Evolutionary conservation across 2,329 filamentous ascomycete genomes (phyloP).

Genomic region (Daldinia sp.): DNA sequence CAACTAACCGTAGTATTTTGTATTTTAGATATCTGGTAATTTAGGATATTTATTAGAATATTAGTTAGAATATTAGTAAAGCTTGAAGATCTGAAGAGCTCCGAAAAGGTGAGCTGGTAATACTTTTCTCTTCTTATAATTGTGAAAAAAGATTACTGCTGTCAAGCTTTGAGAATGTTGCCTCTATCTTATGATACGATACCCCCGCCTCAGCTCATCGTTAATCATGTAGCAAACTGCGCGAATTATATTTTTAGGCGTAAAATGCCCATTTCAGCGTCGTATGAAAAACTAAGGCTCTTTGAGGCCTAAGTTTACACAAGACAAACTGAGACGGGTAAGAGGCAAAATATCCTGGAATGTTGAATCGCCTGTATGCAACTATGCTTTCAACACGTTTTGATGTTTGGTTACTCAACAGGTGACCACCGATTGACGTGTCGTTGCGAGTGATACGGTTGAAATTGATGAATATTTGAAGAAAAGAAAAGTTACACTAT

Average conservation of each 20-base stretch:
- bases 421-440: conserved; percentile 33
- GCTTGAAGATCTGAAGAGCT: neutral
- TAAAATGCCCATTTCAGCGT: neutral
- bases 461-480: conserved; percentile 1
- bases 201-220: neutral
- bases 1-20: too few relatives aligned
- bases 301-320: neutral
- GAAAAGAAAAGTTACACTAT: neutral
- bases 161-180: conserved; percentile 1
- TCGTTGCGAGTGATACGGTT: conserved; percentile 36
- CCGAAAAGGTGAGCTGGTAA: neutral
- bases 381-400: neutral
- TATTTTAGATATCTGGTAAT: too few relatives aligned
- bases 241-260: neutral
- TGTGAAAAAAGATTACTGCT: neutral
- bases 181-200: conserved; percentile 8
- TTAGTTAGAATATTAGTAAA: neutral
- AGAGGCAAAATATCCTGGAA: neutral
- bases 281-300: neutral
- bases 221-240: neutral
- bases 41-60: too few relatives aligned
- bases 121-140: neutral
- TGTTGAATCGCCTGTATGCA: too few relatives aligned
- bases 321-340: neutral
- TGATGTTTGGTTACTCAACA: conserved; percentile 13